Evolutionary conservation across 495 filamentous ascomycete species (phyloP).

Genomic region (Neurospora tetrasperma): DNA sequence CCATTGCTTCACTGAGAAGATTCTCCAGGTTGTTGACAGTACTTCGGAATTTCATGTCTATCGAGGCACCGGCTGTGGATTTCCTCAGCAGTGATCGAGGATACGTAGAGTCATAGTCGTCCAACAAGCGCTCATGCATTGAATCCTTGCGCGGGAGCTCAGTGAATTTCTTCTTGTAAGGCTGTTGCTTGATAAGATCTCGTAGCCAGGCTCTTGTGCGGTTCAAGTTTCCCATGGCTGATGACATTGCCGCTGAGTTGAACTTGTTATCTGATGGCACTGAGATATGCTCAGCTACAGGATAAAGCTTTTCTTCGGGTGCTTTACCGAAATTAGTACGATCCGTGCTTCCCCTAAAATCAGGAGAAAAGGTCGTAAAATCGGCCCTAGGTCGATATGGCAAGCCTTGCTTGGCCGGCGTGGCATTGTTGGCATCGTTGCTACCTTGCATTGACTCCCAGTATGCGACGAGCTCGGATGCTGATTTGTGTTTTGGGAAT

Average conservation of each 20-base stretch:
- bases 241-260: background rate
- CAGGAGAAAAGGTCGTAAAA: background rate
- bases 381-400: background rate
- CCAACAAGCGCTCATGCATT: background rate
- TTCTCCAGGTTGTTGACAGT: conserved; percentile 36
- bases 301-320: background rate
- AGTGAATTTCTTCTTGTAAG: conserved; percentile 12
- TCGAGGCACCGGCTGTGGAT: conserved; percentile 1
- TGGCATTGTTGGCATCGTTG: background rate
- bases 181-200: conserved; percentile 11
- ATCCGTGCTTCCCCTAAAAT: background rate
- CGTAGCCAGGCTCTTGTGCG: conserved; percentile 16
- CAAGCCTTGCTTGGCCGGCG: background rate
- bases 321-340: background rate
- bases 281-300: background rate
- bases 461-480: conserved; percentile 15
- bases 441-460: conserved; percentile 10
- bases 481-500: conserved; percentile 4
- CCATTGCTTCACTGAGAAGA: conserved; percentile 36
- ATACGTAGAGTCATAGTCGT: background rate
- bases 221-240: conserved; percentile 6
- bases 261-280: background rate
- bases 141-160: conserved; percentile 5
- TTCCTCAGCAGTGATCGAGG: conserved; percentile 2
- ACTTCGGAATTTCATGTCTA: conserved; percentile 21